phyloP scores from a whole-genome alignment of 163 green algal genomes.

The Prototheca cutis region DNA sequence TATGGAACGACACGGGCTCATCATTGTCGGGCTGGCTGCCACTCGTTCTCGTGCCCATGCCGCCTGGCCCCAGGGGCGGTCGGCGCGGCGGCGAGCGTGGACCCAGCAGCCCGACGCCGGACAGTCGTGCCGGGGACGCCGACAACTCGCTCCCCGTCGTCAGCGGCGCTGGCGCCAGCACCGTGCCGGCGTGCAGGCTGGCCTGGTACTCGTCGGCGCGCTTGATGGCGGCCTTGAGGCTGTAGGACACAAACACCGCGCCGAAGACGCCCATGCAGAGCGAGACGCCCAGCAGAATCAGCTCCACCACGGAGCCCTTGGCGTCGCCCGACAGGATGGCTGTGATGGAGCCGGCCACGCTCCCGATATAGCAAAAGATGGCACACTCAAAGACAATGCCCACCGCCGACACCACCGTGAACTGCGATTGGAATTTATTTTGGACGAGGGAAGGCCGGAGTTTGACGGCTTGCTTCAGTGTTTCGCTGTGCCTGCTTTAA shows the following conservation, averaged over 20 bases:
- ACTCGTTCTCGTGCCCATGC: no score
- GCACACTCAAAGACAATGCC: conserved; percentile 49
- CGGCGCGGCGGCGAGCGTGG: no score
- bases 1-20: no score
- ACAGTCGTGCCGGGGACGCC: no score
- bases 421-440: conserved; percentile 7
- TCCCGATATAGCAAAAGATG: conserved; percentile 40
- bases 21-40: no score
- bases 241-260: conserved; percentile 26
- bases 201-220: conserved; percentile 10
- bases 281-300: conserved; percentile 32
- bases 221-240: conserved; percentile 17
- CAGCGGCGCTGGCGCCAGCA: neutral
- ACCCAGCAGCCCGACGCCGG: no score
- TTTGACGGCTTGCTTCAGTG: neutral
- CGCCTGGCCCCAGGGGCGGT: no score
- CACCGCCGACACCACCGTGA: conserved; percentile 28
- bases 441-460: neutral
- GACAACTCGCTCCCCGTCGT: no score
- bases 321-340: conserved; percentile 25
- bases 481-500: no score
- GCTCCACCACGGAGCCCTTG: conserved; percentile 20
- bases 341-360: conserved; percentile 31
- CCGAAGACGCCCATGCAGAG: conserved; percentile 24
- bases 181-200: neutral